Percentiles rank a stretch among this genome's conserved stretches.
Evolutionary conservation across 805 yeast species (phyloP).

Genomic region (Candida ficus): DNA sequence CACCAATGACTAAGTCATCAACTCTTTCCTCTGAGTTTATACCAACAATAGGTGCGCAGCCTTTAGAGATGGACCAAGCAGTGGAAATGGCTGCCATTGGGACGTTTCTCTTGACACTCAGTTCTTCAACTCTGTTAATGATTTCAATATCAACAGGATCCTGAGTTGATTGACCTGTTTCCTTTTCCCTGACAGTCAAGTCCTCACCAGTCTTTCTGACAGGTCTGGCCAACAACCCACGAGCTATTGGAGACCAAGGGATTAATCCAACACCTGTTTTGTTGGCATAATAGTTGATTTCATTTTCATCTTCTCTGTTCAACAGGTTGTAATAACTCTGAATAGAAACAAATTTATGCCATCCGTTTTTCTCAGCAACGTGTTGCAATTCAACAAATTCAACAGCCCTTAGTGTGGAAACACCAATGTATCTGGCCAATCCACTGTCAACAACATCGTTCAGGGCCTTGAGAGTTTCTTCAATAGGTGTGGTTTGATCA

Average conservation of each 20-base stretch:
- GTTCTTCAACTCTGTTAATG: conserved; percentile 47
- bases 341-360: conserved; percentile 56
- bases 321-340: conserved; percentile 54
- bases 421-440: conserved; percentile 52
- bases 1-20: conserved; percentile 44
- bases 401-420: conserved; percentile 53
- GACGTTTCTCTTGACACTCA: conserved; percentile 41
- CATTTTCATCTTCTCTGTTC: conserved; percentile 60
- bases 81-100: conserved; percentile 49
- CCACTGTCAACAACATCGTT: conserved; percentile 46
- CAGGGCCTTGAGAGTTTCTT: conserved; percentile 50
- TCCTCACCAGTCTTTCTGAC: conserved; percentile 9
- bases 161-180: no score
- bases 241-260: conserved; percentile 59
- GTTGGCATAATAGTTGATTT: conserved; percentile 50
- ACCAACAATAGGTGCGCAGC: conserved; percentile 52
- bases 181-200: conserved; percentile 13
- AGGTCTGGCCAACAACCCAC: conserved; percentile 55
- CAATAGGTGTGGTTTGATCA: conserved; percentile 38
- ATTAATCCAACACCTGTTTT: conserved; percentile 49
- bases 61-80: conserved; percentile 51
- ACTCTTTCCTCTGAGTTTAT: conserved; percentile 42
- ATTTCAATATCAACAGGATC: no score
- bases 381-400: conserved; percentile 52
- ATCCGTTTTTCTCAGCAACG: conserved; percentile 49